Evolutionary conservation across 176 grass and related monocot genomes (phyloP), one percentile per base, ranked within the genome.

Genomic region (Triticum timopheevii): DNA sequence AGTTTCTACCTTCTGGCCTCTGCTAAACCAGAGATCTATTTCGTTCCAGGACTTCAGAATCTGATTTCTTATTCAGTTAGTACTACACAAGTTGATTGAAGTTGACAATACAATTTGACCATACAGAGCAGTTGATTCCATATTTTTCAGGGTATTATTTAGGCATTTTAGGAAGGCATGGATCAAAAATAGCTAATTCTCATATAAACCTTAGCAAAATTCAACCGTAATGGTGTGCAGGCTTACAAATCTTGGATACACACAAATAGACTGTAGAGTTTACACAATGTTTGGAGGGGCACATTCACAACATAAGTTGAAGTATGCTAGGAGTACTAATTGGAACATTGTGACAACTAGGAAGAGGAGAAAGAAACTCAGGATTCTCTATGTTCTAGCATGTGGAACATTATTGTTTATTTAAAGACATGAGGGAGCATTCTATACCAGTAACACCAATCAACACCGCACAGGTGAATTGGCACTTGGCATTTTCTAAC

Each of bases 401-500:
- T 30, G 30, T 28, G 78, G 19, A 67, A 75, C 39, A 56, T 22
- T 34, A 39, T 20, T 80, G 72, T 75, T 81, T 61, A 85, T 81
- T 61, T 69, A 85, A 88, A 61, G 47, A 58, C 67, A 36, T 52
- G 62, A 72, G 27, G 40, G 31, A 80, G 84, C 12, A 30, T 30
- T 74, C 58, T 84, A 65, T 59, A 65, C 42, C 54, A 13, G 67
- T 89, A 81, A 70, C 61, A 76, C 36, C 62, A 71, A 39, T 61
- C 73, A 59, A 82, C 38, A 80, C 69, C 76, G 36, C 61, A 81
- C 76, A 85, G 70, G 70, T 90, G 78, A 90, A 67, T 71, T 80
- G 59, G 69, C 61, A 78, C 76, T 83, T 85, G 81, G 39, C 59
- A 80, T 82, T 86, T 82, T 72, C 78, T 88, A 85, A 84, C 16